A percentile compares a stretch with the other conserved stretches of the same genome.
Conservation (phyloP, 2,329 filamentous ascomycete species). For the Sporothrix humicola region DNA sequence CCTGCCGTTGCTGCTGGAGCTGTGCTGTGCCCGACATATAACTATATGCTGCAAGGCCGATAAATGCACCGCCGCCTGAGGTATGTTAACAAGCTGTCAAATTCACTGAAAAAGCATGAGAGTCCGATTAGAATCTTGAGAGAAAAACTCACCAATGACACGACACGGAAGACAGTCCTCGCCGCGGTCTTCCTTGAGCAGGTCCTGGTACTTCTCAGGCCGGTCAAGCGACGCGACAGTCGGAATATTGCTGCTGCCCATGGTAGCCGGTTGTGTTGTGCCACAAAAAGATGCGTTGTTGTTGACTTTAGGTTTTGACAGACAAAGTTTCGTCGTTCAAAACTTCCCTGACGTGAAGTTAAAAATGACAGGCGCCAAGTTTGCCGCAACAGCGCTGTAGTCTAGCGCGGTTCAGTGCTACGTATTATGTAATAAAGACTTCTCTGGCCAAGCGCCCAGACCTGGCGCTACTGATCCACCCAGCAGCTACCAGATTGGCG, state of each 20-base stretch:
- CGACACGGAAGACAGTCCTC: conserved; percentile 75
- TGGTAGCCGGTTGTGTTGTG: conserved; percentile 38
- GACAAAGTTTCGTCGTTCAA: background rate
- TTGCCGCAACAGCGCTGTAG: background rate
- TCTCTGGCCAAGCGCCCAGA: background rate
- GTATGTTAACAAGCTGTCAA: background rate
- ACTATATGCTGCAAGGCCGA: conserved; percentile 77
- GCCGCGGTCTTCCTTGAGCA: conserved; percentile 61
- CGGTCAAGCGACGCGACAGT: conserved; percentile 61
- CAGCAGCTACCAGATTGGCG: conserved; percentile 7
- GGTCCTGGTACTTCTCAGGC: conserved; percentile 65
- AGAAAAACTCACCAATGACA: conserved; percentile 65
- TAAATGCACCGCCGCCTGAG: conserved; percentile 73
- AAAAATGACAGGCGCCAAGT: background rate
- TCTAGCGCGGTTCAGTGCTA: background rate
- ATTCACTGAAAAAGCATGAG: too few species aligned
- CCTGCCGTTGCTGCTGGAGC: conserved; percentile 67
- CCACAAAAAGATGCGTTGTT: background rate
- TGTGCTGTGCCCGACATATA: conserved; percentile 77
- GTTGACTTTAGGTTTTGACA: background rate
- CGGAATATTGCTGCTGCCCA: conserved; percentile 57
- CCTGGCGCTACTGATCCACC: conserved; percentile 2
- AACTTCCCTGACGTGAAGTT: background rate
- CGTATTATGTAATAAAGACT: conserved; percentile 19
- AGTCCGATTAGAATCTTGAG: background rate